Percentiles rank a stretch among this genome's conserved stretches.
These are phyloP conservation scores for Crithidia sp. DNA, from an alignment of 208 protist genomes.

Conservation along the genomic window DNA sequence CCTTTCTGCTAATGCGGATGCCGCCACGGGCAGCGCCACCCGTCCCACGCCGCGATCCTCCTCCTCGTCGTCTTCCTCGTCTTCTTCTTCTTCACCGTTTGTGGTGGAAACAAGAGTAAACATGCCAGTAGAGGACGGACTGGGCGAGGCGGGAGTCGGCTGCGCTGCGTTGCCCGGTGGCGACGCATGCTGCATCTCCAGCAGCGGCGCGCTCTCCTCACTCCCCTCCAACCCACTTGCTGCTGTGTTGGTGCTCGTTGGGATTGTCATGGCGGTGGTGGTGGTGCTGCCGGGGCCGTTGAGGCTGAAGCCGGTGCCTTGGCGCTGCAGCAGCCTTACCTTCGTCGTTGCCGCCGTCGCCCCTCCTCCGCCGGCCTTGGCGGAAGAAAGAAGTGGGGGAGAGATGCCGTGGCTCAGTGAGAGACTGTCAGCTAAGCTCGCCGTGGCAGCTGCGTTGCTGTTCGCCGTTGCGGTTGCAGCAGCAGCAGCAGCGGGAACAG, in stretches of 20 bases:
- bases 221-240: too few species aligned
- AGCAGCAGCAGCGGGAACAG: too few species aligned
- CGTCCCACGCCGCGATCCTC: conserved; percentile 5
- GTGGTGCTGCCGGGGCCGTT: conserved; percentile 5
- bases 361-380: too few species aligned
- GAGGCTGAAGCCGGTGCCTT: background rate
- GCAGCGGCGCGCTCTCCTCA: background rate
- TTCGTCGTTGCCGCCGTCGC: background rate
- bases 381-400: too few species aligned
- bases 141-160: background rate
- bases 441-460: too few species aligned
- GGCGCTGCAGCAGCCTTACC: background rate
- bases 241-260: too few species aligned
- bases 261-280: background rate
- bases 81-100: background rate
- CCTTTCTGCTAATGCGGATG: too few species aligned
- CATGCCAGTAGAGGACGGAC: background rate
- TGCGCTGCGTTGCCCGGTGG: background rate
- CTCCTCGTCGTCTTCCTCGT: conserved; percentile 2
- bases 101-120: conserved; percentile 4
- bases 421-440: too few species aligned
- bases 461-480: too few species aligned
- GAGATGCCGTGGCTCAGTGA: too few species aligned
- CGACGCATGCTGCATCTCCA: background rate
- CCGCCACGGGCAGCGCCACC: background rate